Base-by-base conservation (phyloP, 805 yeast genomes). In the Monosporozyma aerobia region DNA sequence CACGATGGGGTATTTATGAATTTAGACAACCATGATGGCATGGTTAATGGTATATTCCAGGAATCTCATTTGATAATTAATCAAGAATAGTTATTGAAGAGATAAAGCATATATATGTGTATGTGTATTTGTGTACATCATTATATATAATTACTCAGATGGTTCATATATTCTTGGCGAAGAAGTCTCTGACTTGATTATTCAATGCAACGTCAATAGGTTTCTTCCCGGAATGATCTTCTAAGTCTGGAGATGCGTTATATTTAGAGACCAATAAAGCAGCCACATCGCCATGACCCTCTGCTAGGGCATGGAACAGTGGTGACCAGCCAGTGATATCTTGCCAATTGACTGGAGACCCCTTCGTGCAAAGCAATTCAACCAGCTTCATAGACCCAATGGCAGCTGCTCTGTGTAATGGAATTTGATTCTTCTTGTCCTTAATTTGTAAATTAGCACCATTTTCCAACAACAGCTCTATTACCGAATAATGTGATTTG, bases 251-350 rank as follows among this genome's bases (percentile, higher is more conserved):
- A 58, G 86, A 89, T 0, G 96, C 97, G 0, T 92, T 92, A 5
- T 76, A 71, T 50, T 76, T 62, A 23, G 56, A 73, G 1, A 83
- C 81, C 47, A 90, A 69, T 35, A 72, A 61, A 1, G 81, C 73
- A 0, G 87, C 96, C 10, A 80, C 79, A 54, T 87, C 96, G 1
- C 85, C 90, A 59, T 83, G 83, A 0, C 96, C 97, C 68, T 90
- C 98, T 0, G 96, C 89, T 52, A 85, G 69, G 0, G 97, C 96
- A 68, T 88, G 95, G 65, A 88, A 96, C 54, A 92, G 65, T 1
- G 96, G 82, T 0, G 95, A 85, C 90, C 94, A 88, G 0, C 95
- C 94, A 51, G 76, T 76, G 30, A 48, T 53, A 63, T 90, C 97
- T 40, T 78, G 77, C 3, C 83, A 75, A 60, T 89, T 86, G 23